A percentile compares a stretch with the other conserved stretches of the same genome.
phyloP scores from a whole-genome alignment of 768 basidiomycete genomes.

The Boletus subparvulus region DNA sequence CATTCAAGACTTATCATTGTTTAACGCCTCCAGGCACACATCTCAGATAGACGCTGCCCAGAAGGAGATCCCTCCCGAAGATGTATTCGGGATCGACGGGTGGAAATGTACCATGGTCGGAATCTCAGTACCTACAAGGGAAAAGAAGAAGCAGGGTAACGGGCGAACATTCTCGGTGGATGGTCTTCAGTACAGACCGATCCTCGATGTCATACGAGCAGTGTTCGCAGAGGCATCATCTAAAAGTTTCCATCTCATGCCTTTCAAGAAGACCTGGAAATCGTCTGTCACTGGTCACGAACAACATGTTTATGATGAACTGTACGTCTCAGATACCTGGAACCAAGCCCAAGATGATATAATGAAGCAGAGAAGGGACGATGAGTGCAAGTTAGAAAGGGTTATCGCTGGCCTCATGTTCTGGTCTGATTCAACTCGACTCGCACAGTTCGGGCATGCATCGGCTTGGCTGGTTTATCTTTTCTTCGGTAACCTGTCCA shows the following conservation, averaged over 20 bases:
- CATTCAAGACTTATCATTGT: neutral
- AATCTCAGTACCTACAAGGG: neutral
- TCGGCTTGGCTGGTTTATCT: slow-evolving; percentile 26
- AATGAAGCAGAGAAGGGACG: neutral
- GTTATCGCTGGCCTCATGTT: slow-evolving; percentile 19
- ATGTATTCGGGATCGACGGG: neutral
- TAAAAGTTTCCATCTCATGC: neutral
- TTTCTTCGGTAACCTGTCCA: slow-evolving; percentile 22
- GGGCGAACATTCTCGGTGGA: neutral
- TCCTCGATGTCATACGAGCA: neutral
- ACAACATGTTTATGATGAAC: neutral
- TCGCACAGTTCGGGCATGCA: slow-evolving; percentile 12
- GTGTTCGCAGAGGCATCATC: neutral
- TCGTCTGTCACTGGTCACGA: neutral
- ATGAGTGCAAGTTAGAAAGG: neutral
- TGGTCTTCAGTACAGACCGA: neutral
- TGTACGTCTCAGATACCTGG: neutral
- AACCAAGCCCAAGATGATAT: neutral
- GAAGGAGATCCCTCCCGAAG: neutral
- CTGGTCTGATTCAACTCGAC: slow-evolving; percentile 16
- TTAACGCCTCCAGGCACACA: neutral
- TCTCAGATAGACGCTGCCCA: neutral
- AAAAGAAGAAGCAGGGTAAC: neutral
- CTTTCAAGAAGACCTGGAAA: neutral
- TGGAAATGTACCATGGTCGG: neutral